Conservation (phyloP, 305 asterid species). For the Solanum hybrid region DNA sequence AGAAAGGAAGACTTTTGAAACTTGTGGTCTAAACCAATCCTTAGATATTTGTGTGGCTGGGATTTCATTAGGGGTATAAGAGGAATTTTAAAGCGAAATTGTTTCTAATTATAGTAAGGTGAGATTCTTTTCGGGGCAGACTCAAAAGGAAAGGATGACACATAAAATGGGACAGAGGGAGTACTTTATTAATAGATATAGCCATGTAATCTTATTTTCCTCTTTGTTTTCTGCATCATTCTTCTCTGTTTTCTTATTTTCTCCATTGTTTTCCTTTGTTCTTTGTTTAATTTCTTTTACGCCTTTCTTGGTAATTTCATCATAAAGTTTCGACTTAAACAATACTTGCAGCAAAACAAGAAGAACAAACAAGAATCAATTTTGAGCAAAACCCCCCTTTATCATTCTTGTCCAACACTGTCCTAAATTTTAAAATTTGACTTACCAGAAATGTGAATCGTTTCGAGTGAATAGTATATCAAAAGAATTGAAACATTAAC, state of each 20-base stretch:
- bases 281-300: not conserved
- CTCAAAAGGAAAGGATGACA: not conserved
- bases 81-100: not conserved
- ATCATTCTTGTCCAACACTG: not conserved
- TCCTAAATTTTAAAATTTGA: not conserved
- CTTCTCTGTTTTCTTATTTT: not conserved
- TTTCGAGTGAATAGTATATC: not conserved
- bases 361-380: not conserved
- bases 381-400: not conserved
- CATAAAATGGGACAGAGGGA: not conserved
- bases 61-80: not conserved
- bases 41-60: not conserved
- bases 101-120: not conserved
- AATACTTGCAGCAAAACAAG: not conserved
- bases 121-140: not conserved
- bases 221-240: not conserved
- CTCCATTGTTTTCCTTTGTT: not conserved
- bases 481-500: not conserved
- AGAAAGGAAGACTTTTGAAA: not conserved
- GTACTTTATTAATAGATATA: not conserved
- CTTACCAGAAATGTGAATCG: not conserved
- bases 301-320: not conserved
- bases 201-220: not conserved
- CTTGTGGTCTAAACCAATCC: not conserved
- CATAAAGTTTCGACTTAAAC: not conserved